phyloP scores from a whole-genome alignment of 805 yeast genomes.

The Wickerhamomyces rabaulensis region DNA sequence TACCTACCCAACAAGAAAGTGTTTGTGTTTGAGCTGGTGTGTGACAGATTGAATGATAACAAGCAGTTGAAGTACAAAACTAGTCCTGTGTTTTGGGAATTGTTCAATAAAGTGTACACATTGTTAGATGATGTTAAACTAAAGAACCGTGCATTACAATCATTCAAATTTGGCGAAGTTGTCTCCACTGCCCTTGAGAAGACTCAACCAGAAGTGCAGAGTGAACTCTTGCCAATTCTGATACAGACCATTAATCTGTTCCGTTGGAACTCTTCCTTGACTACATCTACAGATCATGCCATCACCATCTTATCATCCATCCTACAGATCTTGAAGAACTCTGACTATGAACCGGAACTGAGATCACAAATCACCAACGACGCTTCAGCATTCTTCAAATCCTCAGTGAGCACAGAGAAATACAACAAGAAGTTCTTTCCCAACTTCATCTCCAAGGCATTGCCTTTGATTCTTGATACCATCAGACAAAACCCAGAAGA shows the following conservation, averaged over 20 bases:
- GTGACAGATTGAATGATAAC: conserved; percentile 53
- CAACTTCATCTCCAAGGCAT: conserved; percentile 14
- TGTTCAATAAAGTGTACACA: conserved; percentile 39
- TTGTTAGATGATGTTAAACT: conserved; percentile 23
- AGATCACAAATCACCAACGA: background rate
- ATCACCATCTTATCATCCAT: conserved; percentile 13
- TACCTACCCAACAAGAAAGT: conserved; percentile 50
- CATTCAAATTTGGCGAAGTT: conserved; percentile 36
- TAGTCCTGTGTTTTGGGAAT: conserved; percentile 42
- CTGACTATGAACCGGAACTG: background rate
- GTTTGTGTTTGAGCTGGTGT: conserved; percentile 54
- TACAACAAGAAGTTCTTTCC: conserved; percentile 13
- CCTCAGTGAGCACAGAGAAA: conserved; percentile 11
- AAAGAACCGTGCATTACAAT: conserved; percentile 38
- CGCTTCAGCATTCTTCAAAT: conserved; percentile 13
- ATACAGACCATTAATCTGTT: conserved; percentile 10
- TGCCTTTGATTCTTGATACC: conserved; percentile 12
- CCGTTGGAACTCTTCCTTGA: conserved; percentile 12
- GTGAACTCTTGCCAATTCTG: conserved; percentile 3
- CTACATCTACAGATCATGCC: conserved; percentile 13
- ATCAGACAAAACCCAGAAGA: background rate
- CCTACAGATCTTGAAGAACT: conserved; percentile 10
- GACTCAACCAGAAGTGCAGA: background rate
- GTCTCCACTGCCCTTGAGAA: conserved; percentile 22
- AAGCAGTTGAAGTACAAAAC: conserved; percentile 38